Evolutionary conservation across 192 early-diverging fungal genomes (phyloP).

Genomic region (Coemansia sp.): DNA sequence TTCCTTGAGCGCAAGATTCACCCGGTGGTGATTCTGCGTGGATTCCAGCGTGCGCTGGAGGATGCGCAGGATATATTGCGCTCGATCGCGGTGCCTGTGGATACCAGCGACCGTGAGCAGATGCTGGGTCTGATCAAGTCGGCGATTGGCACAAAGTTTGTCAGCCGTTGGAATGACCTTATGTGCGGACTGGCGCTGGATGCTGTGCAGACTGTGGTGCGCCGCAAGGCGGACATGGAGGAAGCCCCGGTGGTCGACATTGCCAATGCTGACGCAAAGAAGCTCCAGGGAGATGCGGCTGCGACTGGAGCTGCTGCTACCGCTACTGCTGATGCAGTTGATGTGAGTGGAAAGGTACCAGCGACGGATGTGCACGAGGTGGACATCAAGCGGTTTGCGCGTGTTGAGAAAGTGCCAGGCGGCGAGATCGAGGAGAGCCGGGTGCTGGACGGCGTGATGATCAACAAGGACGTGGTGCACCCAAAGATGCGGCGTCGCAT

Average conservation of each 20-base stretch:
- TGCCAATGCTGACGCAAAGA: neutral
- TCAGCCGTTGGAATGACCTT: slow-evolving; percentile 91
- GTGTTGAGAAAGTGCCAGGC: slow-evolving; percentile 98
- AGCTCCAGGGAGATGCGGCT: neutral
- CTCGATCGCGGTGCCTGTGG: slow-evolving; percentile 80
- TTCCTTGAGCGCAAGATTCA: slow-evolving; percentile 98
- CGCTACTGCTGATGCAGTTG: slow-evolving; percentile 1
- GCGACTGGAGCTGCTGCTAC: neutral
- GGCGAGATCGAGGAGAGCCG: slow-evolving; percentile 95
- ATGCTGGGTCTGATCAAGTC: slow-evolving; percentile 92
- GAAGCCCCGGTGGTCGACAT: neutral
- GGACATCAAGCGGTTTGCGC: slow-evolving; percentile 97
- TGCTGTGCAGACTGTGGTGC: slow-evolving; percentile 88
- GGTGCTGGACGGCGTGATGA: slow-evolving; percentile 95
- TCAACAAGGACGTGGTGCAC: slow-evolving; percentile 99
- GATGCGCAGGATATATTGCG: slow-evolving; percentile 85
- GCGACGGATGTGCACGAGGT: slow-evolving; percentile 82
- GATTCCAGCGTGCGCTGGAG: slow-evolving; percentile 91
- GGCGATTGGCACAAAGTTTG: slow-evolving; percentile 96
- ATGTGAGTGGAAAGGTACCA: slow-evolving; percentile 27
- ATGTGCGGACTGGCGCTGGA: slow-evolving; percentile 97
- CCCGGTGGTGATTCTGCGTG: slow-evolving; percentile 93
- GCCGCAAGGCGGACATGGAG: slow-evolving; percentile 39
- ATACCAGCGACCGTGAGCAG: slow-evolving; percentile 79
- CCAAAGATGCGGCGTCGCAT: slow-evolving; percentile 95